These are phyloP conservation scores for Saussurea involucrata DNA, from an alignment of 129 eudicot genomes.

Conservation along the genomic window DNA sequence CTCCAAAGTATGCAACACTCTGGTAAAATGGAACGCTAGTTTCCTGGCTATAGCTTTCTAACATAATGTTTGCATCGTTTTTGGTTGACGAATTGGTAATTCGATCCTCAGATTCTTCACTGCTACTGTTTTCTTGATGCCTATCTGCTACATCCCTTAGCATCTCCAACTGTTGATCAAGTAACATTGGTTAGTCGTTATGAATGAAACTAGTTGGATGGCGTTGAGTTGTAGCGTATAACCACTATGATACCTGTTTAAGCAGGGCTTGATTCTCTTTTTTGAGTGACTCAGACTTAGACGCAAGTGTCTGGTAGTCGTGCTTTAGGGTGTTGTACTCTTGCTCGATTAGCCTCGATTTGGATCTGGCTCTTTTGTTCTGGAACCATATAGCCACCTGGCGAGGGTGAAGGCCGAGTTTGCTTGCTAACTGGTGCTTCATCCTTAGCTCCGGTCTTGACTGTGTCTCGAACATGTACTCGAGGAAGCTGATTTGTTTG, in stretches of 20 bases:
- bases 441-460: conserved; percentile 55
- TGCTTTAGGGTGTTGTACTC: conserved; percentile 44
- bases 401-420: conserved; percentile 61
- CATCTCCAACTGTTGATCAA: conserved; percentile 28
- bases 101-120: conserved; percentile 23
- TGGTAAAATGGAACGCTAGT: conserved; percentile 22
- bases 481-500: conserved; percentile 52
- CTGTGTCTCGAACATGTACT: conserved; percentile 51
- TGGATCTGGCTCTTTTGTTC: conserved; percentile 60
- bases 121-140: conserved; percentile 19
- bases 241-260: conserved; percentile 36
- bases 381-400: conserved; percentile 82
- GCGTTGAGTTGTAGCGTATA: background rate
- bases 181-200: background rate
- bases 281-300: conserved; percentile 36
- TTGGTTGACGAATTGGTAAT: conserved; percentile 1
- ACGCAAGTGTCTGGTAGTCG: conserved; percentile 38
- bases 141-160: conserved; percentile 22
- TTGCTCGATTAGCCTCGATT: conserved; percentile 47
- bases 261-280: conserved; percentile 54
- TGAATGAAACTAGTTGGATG: background rate
- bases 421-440: conserved; percentile 58
- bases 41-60: conserved; percentile 19
- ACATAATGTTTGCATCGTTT: conserved; percentile 9
- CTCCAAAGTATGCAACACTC: conserved; percentile 31